phyloP scores from a whole-genome alignment of 805 yeast species.

The Starmerella roubikii region DNA sequence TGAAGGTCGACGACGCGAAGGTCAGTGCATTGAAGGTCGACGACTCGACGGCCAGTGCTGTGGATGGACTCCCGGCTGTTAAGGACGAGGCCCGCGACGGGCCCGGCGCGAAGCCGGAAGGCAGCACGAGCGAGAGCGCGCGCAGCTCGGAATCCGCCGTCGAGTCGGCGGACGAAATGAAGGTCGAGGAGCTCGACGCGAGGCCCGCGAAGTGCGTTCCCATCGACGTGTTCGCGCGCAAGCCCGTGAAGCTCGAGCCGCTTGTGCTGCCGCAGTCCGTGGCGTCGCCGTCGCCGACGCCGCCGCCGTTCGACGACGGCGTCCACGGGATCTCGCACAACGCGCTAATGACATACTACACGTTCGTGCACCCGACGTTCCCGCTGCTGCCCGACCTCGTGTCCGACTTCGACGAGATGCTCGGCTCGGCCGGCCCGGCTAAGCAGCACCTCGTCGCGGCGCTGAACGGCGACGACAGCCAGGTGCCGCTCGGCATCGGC shows the following conservation, averaged over 20 bases:
- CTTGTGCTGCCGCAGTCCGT: background rate
- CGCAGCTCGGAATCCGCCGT: conserved; percentile 3
- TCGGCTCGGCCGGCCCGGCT: conserved; percentile 19
- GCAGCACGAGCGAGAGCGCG: conserved; percentile 12
- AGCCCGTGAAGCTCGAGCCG: background rate
- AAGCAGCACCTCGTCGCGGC: conserved; percentile 21
- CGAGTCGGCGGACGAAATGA: background rate
- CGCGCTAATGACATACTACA: conserved; percentile 27
- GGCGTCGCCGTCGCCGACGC: conserved; percentile 4
- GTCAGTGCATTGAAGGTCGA: no score
- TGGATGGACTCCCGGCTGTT: no score
- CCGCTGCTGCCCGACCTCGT: conserved; percentile 29
- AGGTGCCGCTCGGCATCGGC: conserved; percentile 8
- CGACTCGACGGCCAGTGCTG: no score
- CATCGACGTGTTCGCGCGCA: background rate
- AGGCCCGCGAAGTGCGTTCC: no score
- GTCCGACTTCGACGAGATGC: conserved; percentile 22
- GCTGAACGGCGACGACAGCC: conserved; percentile 18
- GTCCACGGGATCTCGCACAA: conserved; percentile 9
- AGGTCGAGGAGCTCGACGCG: background rate
- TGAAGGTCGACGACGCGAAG: no score
- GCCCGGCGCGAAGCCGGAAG: background rate
- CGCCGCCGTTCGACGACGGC: conserved; percentile 6
- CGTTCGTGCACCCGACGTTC: conserved; percentile 27
- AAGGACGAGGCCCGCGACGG: no score